Evolutionary conservation across 805 yeast genomes (phyloP).

Genomic region (Candida andamanensis): DNA sequence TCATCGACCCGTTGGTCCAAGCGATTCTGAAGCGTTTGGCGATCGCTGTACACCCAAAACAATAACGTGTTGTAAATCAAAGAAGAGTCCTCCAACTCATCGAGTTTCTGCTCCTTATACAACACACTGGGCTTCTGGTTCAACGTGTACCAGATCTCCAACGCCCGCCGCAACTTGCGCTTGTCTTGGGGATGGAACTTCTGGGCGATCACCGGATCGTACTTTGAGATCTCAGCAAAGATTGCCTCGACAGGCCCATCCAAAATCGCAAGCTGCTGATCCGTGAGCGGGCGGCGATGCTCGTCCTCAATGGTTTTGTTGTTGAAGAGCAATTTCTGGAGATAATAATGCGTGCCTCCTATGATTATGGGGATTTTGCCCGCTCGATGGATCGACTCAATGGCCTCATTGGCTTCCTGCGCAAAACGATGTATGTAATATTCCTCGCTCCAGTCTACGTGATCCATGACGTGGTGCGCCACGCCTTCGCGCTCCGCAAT

Average conservation of each 20-base stretch:
- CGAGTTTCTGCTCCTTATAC: slow-evolving; percentile 54
- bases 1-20: slow-evolving; percentile 77
- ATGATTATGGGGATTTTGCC: slow-evolving; percentile 83
- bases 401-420: slow-evolving; percentile 58
- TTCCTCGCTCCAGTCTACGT: slow-evolving; percentile 73
- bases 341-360: slow-evolving; percentile 95
- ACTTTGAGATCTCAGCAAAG: slow-evolving; percentile 40
- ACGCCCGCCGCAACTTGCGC: slow-evolving; percentile 70
- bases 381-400: slow-evolving; percentile 57
- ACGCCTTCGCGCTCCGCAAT: slow-evolving; percentile 66
- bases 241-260: slow-evolving; percentile 52
- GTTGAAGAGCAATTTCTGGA: slow-evolving; percentile 69
- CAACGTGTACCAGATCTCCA: slow-evolving; percentile 71
- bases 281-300: slow-evolving; percentile 24
- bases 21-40: slow-evolving; percentile 50
- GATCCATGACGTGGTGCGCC: slow-evolving; percentile 84
- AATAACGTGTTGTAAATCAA: slow-evolving; percentile 59
- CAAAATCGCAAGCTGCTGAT: slow-evolving; percentile 36
- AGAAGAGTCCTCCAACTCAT: slow-evolving; percentile 39
- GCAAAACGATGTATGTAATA: slow-evolving; percentile 78
- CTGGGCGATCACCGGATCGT: slow-evolving; percentile 68
- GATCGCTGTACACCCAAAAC: slow-evolving; percentile 78
- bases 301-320: slow-evolving; percentile 54
- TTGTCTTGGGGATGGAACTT: slow-evolving; percentile 92
- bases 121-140: slow-evolving; percentile 66